Evolutionary conservation across 192 early-diverging fungal genomes (phyloP), one percentile per base, ranked within the genome.

Genomic region (Gaertneriomyces sp.): DNA sequence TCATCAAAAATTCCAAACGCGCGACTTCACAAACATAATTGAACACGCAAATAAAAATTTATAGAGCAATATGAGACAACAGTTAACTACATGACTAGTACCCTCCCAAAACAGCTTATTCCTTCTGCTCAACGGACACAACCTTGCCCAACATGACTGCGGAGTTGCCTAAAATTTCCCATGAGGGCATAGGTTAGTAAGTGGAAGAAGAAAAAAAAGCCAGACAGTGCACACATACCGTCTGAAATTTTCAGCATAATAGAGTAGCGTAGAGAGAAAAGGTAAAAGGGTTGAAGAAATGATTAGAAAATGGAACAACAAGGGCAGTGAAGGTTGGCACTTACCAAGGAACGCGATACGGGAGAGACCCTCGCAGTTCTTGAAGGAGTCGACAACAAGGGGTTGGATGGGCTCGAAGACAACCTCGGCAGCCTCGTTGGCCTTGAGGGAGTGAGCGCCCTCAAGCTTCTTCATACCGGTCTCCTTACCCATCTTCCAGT

Each of bases 401-500:
- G 68, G 60, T 46, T 69, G 58, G 68, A 62, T 62, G 68, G 68
- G 60, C 68, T 61, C 68, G 58, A 62, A 71, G 53, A 66, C 61
- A 51, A 75, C 64, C 52, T 75, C 57, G 65, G 69, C 64, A 54
- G 74, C 63, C 68, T 69, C 88, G 64, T 89, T 82, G 88, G 91
- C 88, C 91, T 92, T 82, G 77, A 92, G 93, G 89, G 95, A 92
- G 81, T 94, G 95, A 75, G 81, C 79, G 77, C 91, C 91, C 83
- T 94, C 93, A 60, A 90, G 77, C 80, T 83, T 87, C 90, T 93
- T 93, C 66, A 68, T 68, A 78, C 92, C 92, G 73, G 93, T 83
- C 90, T 90, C 91, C 76, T 92, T 90, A 84, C 93, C 95, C 64
- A 94, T 93, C 90, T 95, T 98, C 87, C 92, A 86, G 54, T 81